phyloP scores from a whole-genome alignment of 1,284 basidiomycete species.

The Melampsora larici-populina region DNA sequence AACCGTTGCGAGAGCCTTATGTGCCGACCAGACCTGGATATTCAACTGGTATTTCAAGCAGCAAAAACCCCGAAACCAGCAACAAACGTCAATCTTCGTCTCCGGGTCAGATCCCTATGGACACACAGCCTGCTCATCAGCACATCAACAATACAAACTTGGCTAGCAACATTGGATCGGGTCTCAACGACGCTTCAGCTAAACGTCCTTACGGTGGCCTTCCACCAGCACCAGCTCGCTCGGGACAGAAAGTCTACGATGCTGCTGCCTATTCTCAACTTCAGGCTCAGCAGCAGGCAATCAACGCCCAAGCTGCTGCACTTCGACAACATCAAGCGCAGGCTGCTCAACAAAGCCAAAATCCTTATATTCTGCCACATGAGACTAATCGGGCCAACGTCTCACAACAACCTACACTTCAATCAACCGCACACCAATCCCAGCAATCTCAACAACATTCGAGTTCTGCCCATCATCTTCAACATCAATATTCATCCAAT shows the following conservation, averaged over 20 bases:
- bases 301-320: conserved; percentile 65
- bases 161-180: conserved; percentile 53
- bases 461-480: conserved; percentile 47
- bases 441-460: conserved; percentile 46
- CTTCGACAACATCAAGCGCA: conserved; percentile 53
- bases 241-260: conserved; percentile 78
- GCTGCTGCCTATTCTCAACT: conserved; percentile 93
- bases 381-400: conserved; percentile 34
- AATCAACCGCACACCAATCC: conserved; percentile 54
- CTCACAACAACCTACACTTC: conserved; percentile 37
- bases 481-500: conserved; percentile 45
- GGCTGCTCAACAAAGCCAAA: conserved; percentile 48
- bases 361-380: conserved; percentile 47
- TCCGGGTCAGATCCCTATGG: conserved; percentile 12
- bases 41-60: not conserved
- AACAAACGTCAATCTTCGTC: conserved; percentile 53
- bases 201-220: conserved; percentile 94
- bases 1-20: conserved; percentile 71
- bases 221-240: conserved; percentile 64
- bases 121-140: conserved; percentile 41
- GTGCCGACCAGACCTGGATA: conserved; percentile 37
- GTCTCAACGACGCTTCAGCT: conserved; percentile 56
- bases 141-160: conserved; percentile 48
- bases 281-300: conserved; percentile 86
- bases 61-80: conserved; percentile 16